Conservation (phyloP, 225 moss, liverwort and hornwort species). For the Antitrichia curtipendula region DNA sequence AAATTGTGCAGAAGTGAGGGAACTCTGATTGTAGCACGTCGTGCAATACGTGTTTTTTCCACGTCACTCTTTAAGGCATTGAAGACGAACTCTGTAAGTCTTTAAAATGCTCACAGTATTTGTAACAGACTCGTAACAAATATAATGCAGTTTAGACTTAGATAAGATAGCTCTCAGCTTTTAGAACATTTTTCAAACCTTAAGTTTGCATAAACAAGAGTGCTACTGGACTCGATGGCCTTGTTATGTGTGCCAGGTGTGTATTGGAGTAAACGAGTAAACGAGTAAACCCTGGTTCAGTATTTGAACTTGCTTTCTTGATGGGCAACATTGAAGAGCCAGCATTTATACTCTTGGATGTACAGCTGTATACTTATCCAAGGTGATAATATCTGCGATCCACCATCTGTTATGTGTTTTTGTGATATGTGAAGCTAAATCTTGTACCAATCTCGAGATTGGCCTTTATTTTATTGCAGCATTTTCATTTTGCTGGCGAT, state of each 20-base stretch:
- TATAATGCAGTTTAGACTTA: background rate
- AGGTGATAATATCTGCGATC: conserved; percentile 6
- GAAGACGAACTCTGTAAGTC: conserved; percentile 5
- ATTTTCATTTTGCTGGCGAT: background rate
- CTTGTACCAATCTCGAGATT: background rate
- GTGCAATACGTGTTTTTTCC: background rate
- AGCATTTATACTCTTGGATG: conserved; percentile 5
- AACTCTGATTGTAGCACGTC: background rate
- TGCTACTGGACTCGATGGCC: conserved; percentile 15
- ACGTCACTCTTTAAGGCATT: background rate
- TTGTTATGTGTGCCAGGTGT: conserved; percentile 27
- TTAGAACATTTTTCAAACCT: conserved; percentile 5
- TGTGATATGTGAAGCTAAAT: background rate
- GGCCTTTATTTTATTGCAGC: background rate
- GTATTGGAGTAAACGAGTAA: conserved; percentile 14
- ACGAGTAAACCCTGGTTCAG: conserved; percentile 8
- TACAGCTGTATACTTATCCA: conserved; percentile 7
- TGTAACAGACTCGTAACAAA: background rate
- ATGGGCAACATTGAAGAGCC: conserved; percentile 15
- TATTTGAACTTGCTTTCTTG: conserved; percentile 1
- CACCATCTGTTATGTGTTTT: background rate
- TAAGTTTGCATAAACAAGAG: conserved; percentile 7
- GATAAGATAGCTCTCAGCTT: background rate
- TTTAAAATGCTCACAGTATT: conserved; percentile 4
- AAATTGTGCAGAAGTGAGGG: background rate